A percentile compares a stretch with the other conserved stretches of the same genome.
Conservation (phyloP, 768 basidiomycete species). For the Leccinellum rugosiceps region DNA sequence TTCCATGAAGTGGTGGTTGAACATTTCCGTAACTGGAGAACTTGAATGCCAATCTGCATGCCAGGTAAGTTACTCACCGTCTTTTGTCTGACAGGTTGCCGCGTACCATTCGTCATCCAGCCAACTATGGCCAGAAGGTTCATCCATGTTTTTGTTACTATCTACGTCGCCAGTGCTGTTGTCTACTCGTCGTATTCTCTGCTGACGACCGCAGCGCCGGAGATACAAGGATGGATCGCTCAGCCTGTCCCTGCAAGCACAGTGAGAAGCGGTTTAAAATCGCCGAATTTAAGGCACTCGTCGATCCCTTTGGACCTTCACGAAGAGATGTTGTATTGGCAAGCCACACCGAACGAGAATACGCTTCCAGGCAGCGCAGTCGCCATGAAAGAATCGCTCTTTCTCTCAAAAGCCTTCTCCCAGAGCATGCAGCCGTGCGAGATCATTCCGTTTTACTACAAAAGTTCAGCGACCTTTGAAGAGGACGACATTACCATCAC, state of each 20-base stretch:
- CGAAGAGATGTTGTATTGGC: conserved; percentile 25
- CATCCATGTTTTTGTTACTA: conserved; percentile 8
- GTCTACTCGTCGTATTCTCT: conserved; percentile 31
- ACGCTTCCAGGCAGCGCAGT: conserved; percentile 9
- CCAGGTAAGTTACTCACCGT: neutral
- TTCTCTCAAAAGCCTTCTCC: conserved; percentile 69
- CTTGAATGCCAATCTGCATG: conserved; percentile 16
- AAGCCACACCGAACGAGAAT: neutral
- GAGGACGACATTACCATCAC: conserved; percentile 78
- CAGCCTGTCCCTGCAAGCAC: neutral
- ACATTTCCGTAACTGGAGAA: neutral
- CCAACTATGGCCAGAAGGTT: conserved; percentile 11
- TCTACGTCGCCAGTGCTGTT: conserved; percentile 29
- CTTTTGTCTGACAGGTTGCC: neutral
- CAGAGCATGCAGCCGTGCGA: conserved; percentile 68
- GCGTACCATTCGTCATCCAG: neutral
- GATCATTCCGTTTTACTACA: conserved; percentile 80
- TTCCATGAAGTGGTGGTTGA: neutral
- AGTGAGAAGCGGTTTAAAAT: neutral
- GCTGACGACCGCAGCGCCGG: conserved; percentile 8
- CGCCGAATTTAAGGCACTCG: neutral
- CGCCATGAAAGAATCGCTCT: conserved; percentile 44
- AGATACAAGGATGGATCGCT: conserved; percentile 5
- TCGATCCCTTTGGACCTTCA: conserved; percentile 1
- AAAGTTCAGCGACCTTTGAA: conserved; percentile 54